phyloP scores from a whole-genome alignment of 208 protist species.

The Naegleria gruberi region DNA sequence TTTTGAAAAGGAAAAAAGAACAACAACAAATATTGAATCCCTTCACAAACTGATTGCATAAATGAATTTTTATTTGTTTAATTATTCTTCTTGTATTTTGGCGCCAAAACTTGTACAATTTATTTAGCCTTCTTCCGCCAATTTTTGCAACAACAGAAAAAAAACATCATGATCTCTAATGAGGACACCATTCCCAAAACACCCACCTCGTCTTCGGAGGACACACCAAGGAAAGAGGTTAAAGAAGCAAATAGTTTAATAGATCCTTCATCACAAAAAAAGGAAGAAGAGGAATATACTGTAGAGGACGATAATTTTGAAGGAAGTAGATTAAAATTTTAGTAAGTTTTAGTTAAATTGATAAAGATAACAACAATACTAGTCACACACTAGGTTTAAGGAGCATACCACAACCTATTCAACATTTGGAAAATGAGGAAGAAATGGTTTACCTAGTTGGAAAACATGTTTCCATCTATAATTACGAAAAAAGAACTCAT shows the following conservation, averaged over 20 bases:
- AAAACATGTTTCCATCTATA: conserved; percentile 36
- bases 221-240: too few species aligned
- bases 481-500: conserved; percentile 35
- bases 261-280: too few species aligned
- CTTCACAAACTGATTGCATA: neutral
- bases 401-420: neutral
- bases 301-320: neutral
- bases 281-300: neutral
- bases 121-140: too few species aligned
- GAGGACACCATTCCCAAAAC: too few species aligned
- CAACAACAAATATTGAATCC: neutral
- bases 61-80: too few species aligned
- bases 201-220: too few species aligned
- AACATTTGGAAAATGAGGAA: conserved; percentile 8
- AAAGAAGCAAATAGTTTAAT: too few species aligned
- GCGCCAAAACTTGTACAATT: too few species aligned
- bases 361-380: neutral
- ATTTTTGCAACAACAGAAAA: too few species aligned
- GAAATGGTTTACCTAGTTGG: conserved; percentile 35
- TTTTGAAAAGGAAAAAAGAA: conserved; percentile 12
- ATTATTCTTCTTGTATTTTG: too few species aligned
- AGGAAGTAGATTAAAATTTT: neutral
- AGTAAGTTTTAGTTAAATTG: neutral
- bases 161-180: neutral
- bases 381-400: neutral